These are phyloP conservation scores for Aethionema arabicum DNA, from an alignment of 345 rosid genomes.

Conservation along the genomic window DNA sequence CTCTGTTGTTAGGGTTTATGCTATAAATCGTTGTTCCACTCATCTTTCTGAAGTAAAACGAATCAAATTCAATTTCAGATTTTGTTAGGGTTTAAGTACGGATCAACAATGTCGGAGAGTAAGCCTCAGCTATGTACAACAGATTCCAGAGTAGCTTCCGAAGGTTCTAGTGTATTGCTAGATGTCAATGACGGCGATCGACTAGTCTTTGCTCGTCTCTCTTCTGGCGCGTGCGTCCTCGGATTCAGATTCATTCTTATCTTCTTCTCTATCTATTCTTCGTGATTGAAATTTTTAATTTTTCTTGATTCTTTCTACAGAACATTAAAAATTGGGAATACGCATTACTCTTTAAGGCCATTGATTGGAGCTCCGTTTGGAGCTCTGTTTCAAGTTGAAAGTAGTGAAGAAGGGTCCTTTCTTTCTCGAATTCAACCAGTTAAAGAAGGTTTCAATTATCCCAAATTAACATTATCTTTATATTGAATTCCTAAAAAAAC, in stretches of 20 bases:
- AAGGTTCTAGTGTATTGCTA: conserved; percentile 92
- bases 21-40: no score
- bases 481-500: neutral
- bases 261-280: neutral
- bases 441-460: conserved; percentile 47
- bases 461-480: conserved; percentile 7
- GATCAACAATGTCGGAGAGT: conserved; percentile 30
- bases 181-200: conserved; percentile 98
- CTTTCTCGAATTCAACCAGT: conserved; percentile 54
- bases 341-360: conserved; percentile 60
- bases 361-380: conserved; percentile 87
- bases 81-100: conserved; percentile 24
- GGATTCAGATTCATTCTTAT: neutral
- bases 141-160: conserved; percentile 68
- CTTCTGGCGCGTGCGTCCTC: conserved; percentile 67
- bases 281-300: conserved; percentile 1
- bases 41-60: no score
- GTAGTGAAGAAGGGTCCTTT: conserved; percentile 53
- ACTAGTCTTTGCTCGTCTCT: conserved; percentile 84
- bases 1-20: no score
- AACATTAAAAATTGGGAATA: conserved; percentile 70
- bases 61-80: no score
- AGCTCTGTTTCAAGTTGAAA: conserved; percentile 74
- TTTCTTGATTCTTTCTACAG: conserved; percentile 33
- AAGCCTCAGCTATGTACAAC: conserved; percentile 30